Percentiles rank a stretch among this genome's conserved stretches.
phyloP scores from a whole-genome alignment of 139 green algal genomes.

The Tetradesmus obliquus region DNA sequence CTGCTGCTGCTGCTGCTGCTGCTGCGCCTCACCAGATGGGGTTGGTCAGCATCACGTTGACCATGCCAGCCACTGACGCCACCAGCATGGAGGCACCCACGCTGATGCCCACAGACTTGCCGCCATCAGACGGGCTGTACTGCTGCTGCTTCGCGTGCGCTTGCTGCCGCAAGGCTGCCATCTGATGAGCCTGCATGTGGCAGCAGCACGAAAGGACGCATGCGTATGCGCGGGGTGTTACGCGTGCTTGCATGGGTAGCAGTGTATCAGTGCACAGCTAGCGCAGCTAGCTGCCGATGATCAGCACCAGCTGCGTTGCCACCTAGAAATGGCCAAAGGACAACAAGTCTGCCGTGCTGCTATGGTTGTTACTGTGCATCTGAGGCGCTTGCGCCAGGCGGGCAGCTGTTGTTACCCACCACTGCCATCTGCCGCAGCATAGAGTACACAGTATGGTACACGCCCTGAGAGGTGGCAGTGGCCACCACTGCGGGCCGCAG shows the following conservation, averaged over 20 bases:
- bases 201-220: not conserved
- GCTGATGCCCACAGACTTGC: slow-evolving; percentile 63
- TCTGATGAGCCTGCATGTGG: slow-evolving; percentile 11
- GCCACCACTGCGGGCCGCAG: slow-evolving; percentile 78
- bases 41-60: slow-evolving; percentile 93
- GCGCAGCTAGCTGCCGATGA: not conserved
- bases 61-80: slow-evolving; percentile 78
- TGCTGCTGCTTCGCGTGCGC: not conserved
- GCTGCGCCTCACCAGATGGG: slow-evolving; percentile 51
- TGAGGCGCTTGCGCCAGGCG: no score
- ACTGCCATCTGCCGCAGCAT: slow-evolving; percentile 56
- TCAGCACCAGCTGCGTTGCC: not conserved
- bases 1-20: not conserved
- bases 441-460: slow-evolving; percentile 92
- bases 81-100: slow-evolving; percentile 80
- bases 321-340: not conserved
- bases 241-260: not conserved
- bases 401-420: slow-evolving; percentile 42
- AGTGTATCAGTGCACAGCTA: not conserved
- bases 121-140: slow-evolving; percentile 27
- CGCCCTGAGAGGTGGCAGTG: slow-evolving; percentile 81
- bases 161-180: not conserved
- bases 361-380: not conserved
- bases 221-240: not conserved
- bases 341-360: not conserved